phyloP scores from a whole-genome alignment of 352 stramenopile genomes.

The Globisporangium middletonii region DNA sequence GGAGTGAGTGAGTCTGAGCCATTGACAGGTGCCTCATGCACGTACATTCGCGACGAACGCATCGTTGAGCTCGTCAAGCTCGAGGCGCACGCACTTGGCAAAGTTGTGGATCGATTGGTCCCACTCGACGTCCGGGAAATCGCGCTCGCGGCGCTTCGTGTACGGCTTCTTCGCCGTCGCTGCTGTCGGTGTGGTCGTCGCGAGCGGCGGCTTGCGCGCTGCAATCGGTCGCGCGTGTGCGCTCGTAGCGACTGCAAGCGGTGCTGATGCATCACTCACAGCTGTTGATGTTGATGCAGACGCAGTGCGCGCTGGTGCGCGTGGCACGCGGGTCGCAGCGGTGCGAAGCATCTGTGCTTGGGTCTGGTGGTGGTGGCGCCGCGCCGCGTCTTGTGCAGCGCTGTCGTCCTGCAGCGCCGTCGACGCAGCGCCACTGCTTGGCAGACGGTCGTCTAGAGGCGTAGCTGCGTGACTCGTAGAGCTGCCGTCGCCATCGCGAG shows the following conservation, averaged over 20 bases:
- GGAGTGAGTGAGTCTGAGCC: background rate
- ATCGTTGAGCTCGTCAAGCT: slow-evolving; percentile 31
- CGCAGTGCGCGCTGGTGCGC: no score
- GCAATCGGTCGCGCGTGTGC: background rate
- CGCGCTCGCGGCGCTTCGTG: slow-evolving; percentile 9
- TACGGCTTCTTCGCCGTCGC: slow-evolving; percentile 16
- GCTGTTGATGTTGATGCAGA: background rate
- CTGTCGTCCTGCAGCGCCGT: slow-evolving; percentile 7
- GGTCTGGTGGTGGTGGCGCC: background rate
- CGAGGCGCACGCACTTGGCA: slow-evolving; percentile 22
- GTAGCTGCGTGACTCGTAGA: no score
- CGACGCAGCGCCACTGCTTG: no score
- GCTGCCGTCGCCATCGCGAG: no score
- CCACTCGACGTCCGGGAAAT: slow-evolving; percentile 19
- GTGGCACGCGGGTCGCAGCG: background rate
- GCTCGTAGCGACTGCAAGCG: background rate
- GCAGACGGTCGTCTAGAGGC: no score
- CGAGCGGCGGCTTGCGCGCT: background rate
- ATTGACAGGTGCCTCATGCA: background rate
- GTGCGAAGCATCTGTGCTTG: background rate
- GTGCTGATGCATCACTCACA: background rate
- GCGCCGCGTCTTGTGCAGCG: slow-evolving; percentile 18
- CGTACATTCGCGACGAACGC: slow-evolving; percentile 28
- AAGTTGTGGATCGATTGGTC: slow-evolving; percentile 36
- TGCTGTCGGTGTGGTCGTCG: background rate